A percentile compares a stretch with the other conserved stretches of the same genome.
Conservation (phyloP, 139 green algal species). For the Klebsormidium nitens region DNA sequence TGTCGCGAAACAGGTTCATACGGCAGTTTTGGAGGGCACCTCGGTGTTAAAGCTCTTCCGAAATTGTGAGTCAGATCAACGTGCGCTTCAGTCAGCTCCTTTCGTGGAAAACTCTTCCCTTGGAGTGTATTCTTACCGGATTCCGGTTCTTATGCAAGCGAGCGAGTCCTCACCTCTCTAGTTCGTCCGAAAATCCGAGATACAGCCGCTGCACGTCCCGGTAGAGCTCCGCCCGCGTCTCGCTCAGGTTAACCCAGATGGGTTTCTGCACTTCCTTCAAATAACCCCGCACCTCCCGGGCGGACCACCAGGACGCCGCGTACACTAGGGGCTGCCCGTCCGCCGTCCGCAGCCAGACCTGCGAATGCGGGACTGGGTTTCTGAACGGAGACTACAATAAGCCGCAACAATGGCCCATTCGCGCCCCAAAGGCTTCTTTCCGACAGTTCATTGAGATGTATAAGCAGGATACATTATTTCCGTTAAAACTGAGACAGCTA, state of each 20-base stretch:
- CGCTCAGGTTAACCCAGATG: slow-evolving; percentile 78
- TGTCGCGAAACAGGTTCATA: too few species aligned
- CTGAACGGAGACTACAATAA: background rate
- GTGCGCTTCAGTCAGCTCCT: too few species aligned
- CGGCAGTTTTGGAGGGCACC: too few species aligned
- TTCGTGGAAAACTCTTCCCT: too few species aligned
- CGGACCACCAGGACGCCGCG: slow-evolving; percentile 78
- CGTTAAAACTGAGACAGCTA: too few species aligned
- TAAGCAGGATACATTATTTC: too few species aligned
- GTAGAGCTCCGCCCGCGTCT: slow-evolving; percentile 73
- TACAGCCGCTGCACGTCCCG: slow-evolving; percentile 67
- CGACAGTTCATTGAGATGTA: too few species aligned
- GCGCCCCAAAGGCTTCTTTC: too few species aligned
- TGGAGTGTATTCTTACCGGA: too few species aligned
- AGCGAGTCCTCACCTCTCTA: slow-evolving; percentile 11
- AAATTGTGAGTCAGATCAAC: too few species aligned
- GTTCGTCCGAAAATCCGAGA: slow-evolving; percentile 48
- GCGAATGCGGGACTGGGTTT: background rate
- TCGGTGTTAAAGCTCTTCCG: too few species aligned
- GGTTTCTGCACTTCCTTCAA: slow-evolving; percentile 48
- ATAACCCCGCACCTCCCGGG: slow-evolving; percentile 16
- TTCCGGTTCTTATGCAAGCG: too few species aligned
- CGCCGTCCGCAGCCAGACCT: slow-evolving; percentile 48
- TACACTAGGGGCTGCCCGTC: slow-evolving; percentile 65
- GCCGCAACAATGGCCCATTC: background rate